phyloP scores from a whole-genome alignment of 441 rosid species.

The Viola pubescens region DNA sequence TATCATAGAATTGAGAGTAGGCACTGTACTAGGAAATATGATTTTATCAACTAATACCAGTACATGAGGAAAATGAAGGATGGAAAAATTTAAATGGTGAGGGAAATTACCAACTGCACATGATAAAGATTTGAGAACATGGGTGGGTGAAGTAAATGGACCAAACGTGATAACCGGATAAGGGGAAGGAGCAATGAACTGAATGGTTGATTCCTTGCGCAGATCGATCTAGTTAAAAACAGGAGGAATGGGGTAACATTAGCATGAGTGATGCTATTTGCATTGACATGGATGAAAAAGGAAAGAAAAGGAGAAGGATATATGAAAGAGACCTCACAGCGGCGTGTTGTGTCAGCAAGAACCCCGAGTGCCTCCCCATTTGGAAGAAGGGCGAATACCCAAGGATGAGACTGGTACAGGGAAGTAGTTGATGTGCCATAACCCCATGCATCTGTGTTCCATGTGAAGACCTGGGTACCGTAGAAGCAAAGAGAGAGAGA shows the following conservation, averaged over 20 bases:
- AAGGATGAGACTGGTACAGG: constrained; percentile 97
- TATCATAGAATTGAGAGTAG: not conserved
- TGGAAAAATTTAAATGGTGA: constrained; percentile 7
- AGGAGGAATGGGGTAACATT: constrained; percentile 7
- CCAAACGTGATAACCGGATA: constrained; percentile 90
- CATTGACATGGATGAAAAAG: constrained; percentile 5
- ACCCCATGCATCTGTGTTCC: constrained; percentile 92
- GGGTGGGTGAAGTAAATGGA: constrained; percentile 69
- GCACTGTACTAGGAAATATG: not conserved
- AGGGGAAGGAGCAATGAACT: constrained; percentile 44
- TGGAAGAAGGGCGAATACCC: constrained; percentile 85
- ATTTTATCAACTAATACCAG: not conserved
- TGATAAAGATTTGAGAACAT: constrained; percentile 70
- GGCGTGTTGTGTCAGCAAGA: constrained; percentile 84
- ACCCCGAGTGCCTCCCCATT: constrained; percentile 82
- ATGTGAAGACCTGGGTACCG: constrained; percentile 58
- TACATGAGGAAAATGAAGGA: not conserved
- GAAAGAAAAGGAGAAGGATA: constrained; percentile 3
- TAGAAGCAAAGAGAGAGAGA: not conserved
- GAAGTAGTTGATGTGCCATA: constrained; percentile 84
- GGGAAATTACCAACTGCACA: constrained; percentile 63
- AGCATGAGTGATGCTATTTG: no score
- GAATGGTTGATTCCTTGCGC: constrained; percentile 47
- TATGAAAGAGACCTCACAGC: constrained; percentile 66
- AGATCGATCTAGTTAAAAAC: constrained; percentile 70